Percentiles rank a stretch among this genome's conserved stretches.
Conservation (phyloP, 2,329 filamentous ascomycete genomes). For the Pseudocercospora musae region DNA sequence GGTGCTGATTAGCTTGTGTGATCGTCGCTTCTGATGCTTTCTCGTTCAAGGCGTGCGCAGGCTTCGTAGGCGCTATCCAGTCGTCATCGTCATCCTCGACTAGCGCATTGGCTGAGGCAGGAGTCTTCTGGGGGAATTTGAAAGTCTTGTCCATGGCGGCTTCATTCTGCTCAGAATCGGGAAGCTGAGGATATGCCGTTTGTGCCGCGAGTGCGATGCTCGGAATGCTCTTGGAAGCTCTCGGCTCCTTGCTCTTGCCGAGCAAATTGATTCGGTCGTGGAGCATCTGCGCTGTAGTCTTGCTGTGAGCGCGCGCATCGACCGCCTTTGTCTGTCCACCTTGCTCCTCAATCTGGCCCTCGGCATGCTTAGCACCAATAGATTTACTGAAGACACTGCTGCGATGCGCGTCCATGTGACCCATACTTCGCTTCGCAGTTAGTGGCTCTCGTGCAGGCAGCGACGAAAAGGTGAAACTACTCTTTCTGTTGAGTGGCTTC, state of each 20-base stretch:
- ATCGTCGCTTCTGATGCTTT: constrained; percentile 13
- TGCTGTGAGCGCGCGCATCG: constrained; percentile 62
- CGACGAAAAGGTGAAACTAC: constrained; percentile 90
- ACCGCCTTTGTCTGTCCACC: constrained; percentile 41
- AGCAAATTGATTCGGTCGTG: constrained; percentile 87
- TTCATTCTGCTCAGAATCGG: constrained; percentile 21
- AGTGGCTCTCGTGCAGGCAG: constrained; percentile 87
- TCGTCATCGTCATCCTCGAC: constrained; percentile 53
- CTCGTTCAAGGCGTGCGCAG: constrained; percentile 14
- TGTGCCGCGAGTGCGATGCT: constrained; percentile 31
- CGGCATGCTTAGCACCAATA: constrained; percentile 66
- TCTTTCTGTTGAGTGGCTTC: constrained; percentile 78
- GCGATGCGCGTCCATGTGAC: constrained; percentile 63
- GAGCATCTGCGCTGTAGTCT: constrained; percentile 88
- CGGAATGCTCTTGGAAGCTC: constrained; percentile 41
- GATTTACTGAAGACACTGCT: constrained; percentile 71
- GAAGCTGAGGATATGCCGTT: constrained; percentile 42
- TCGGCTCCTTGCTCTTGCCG: constrained; percentile 52
- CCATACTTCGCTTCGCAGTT: constrained; percentile 78
- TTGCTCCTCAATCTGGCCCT: constrained; percentile 55
- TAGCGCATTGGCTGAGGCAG: constrained; percentile 23
- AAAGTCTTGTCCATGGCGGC: constrained; percentile 6
- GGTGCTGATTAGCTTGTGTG: constrained; percentile 8
- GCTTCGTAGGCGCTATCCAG: constrained; percentile 54
- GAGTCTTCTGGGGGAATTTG: constrained; percentile 6